Conservation (phyloP, 2,329 filamentous ascomycete species). For the Aspergillus arachidicola region DNA sequence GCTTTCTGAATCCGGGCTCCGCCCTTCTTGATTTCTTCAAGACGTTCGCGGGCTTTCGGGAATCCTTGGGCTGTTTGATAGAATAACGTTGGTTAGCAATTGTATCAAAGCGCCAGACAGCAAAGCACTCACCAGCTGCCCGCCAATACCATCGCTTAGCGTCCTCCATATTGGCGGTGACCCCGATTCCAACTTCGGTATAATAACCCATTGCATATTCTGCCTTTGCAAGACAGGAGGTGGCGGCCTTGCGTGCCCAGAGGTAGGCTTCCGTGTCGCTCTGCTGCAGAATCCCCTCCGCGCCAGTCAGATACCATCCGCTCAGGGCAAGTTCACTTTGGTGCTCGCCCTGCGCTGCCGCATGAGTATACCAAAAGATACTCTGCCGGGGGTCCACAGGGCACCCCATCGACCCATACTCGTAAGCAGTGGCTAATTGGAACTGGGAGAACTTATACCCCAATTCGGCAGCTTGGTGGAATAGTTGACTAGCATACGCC, state of each 20-base stretch:
- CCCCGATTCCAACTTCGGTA: conserved; percentile 91
- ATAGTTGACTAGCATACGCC: conserved; percentile 76
- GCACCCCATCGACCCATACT: conserved; percentile 83
- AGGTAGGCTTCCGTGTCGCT: conserved; percentile 96
- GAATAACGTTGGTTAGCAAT: conserved; percentile 11
- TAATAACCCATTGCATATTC: conserved; percentile 99
- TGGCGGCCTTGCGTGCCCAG: conserved; percentile 92
- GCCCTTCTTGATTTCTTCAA: conserved; percentile 86
- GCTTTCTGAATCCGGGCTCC: conserved; percentile 73
- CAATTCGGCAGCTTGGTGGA: conserved; percentile 80
- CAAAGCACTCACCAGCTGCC: conserved; percentile 75
- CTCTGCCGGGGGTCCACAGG: conserved; percentile 79
- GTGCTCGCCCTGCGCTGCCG: conserved; percentile 91
- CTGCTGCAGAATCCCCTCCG: conserved; percentile 82
- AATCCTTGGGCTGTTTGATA: conserved; percentile 79
- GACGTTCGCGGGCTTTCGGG: conserved; percentile 84
- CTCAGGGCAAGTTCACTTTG: conserved; percentile 83
- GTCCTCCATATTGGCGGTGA: conserved; percentile 83
- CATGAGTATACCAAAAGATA: conserved; percentile 92
- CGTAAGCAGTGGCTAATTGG: conserved; percentile 81
- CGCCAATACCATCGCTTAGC: conserved; percentile 98
- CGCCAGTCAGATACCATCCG: conserved; percentile 94
- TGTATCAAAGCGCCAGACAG: neutral
- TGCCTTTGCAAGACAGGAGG: conserved; percentile 84
- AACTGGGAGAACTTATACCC: conserved; percentile 97